Percentiles rank a stretch among this genome's conserved stretches.
phyloP scores from a whole-genome alignment of 23 red algal species.

The Gracilaria gracilis region DNA sequence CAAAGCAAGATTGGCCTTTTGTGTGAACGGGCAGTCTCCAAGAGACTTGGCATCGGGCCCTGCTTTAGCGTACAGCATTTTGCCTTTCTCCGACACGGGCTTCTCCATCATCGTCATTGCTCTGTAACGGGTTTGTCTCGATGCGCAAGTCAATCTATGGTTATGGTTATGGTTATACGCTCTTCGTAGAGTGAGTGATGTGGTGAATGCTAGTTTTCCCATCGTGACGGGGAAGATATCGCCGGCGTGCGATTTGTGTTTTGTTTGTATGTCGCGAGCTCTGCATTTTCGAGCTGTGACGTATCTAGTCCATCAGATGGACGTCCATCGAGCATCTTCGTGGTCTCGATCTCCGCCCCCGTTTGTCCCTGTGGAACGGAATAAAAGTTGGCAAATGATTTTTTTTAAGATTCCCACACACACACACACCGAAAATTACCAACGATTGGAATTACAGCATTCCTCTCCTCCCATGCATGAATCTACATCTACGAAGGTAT shows the following conservation, averaged over 20 bases:
- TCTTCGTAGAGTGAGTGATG: background rate
- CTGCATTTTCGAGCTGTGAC: conserved; percentile 13
- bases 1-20: conserved; percentile 66
- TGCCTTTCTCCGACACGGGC: conserved; percentile 18
- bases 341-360: background rate
- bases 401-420: background rate
- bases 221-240: background rate
- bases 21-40: conserved; percentile 72
- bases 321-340: background rate
- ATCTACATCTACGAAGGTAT: no score
- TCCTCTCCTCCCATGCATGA: no score
- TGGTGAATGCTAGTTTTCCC: background rate
- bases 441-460: no score
- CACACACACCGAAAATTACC: no score
- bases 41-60: conserved; percentile 59
- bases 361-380: background rate
- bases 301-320: background rate
- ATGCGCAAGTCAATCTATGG: background rate
- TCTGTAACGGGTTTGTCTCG: background rate
- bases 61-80: conserved; percentile 62
- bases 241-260: background rate
- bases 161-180: background rate
- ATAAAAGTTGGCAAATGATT: background rate
- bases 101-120: conserved; percentile 2
- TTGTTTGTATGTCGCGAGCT: background rate